Evolutionary conservation across 108 stramenopile genomes (phyloP), one percentile per base, ranked within the genome.

Genomic region (Cyclostephanos tholiformis): DNA sequence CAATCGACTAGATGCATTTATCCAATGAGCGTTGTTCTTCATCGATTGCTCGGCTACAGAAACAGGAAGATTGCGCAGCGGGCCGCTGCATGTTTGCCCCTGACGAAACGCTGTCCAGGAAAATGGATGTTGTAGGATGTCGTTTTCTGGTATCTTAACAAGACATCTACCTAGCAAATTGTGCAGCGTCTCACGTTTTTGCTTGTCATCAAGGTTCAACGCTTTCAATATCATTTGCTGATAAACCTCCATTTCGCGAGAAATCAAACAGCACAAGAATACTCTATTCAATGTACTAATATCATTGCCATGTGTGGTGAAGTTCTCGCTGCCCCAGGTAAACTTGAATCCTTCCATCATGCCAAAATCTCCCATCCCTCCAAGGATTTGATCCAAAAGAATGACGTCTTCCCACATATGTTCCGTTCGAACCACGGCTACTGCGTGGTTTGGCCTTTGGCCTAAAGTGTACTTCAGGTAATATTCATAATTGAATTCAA

Each of bases 371-470:
- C 50, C 50, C 8, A 9, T 51, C 4, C 50, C 32, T 13, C 32
- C n/a, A 38, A 38, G 36, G 30, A 38, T 4, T 35, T 38, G 61
- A n/a, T 62, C 61, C n/a, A 62, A 36, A 19, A 36, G 27, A 12
- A 38, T 38, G 36, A 32, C 12, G n/a, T 62, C 61, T 19, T 62
- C 61, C 30, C 30, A 62, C 61, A 62, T 27, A 2, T 62, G 61
- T n/a, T 62, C 61, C 30, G 36, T 62, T 62, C 61, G 61, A 36
- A 62, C 38, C 32, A 62, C 61, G n/a, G 61, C 61, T 6, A 62
- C 61, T n/a, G 27, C 30, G 36, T 62, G 61, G 10, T 51, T 51
- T 62, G 61, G 61, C 3, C 36, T 13, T n/a, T 30, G 35, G 36
- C 38, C 61, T 17, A 62, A 38, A 10, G 61, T 62, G 7, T 36